Evolutionary conservation across 768 basidiomycete species (phyloP), one percentile per base, ranked within the genome.

Genomic region (Boletus edulis): DNA sequence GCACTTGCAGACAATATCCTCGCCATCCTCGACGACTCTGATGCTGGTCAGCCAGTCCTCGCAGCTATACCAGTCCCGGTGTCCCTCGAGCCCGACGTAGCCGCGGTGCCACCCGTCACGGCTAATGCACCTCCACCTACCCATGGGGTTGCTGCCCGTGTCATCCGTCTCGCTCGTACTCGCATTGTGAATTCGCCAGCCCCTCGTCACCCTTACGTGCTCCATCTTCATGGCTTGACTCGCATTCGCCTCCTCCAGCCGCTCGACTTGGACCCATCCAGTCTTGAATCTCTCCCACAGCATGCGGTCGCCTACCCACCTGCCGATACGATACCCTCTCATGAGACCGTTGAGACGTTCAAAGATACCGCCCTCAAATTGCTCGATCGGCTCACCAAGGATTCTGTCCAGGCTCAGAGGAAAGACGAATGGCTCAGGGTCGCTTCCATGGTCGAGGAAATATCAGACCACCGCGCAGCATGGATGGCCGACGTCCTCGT

Each of bases 401-500:
- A 79, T 49, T 64, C 71, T 1, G 56, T 65, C 5, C 76, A 73
- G 46, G 76, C 78, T 47, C 69, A 78, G 24, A 76, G 82, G 54
- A 81, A 81, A 54, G 89, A 91, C 34, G 82, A 81, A 8, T 91
- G 85, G 72, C 68, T 77, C 63, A 87, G 85, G 70, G 82, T 90
- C 50, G 77, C 85, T 4, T 74, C 73, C 32, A 86, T 91, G 81
- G 75, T 91, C 11, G 88, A 91, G 55, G 87, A 92, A 37, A 78
- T 86, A 15, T 78, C 84, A 0, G 78, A 81, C 59, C 77, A 80
- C 10, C 75, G 83, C 29, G 81, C 85, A 0, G 79, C 83, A 4
- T 88, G 86, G 82, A 84, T 91, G 78, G 87, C 88, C 0, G 90
- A 92, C 62, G 82, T 90, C 13, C 77, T 92, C 34, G 78, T 91